These are phyloP conservation scores for Pistacia vera DNA, from an alignment of 345 rosid species.

Conservation along the genomic window DNA sequence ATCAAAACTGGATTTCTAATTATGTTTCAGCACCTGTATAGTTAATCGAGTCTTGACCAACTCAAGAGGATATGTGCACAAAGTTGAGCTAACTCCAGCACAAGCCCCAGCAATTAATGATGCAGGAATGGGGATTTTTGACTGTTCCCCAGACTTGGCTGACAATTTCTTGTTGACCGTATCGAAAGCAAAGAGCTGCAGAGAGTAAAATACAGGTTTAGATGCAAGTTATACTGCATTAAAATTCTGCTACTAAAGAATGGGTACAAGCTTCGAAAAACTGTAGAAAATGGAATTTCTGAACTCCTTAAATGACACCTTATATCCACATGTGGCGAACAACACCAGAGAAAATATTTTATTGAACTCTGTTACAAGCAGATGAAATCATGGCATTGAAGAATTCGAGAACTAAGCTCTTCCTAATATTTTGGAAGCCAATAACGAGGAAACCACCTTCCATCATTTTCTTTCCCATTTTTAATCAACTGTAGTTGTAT, in stretches of 20 bases:
- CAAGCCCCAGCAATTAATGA: conserved; percentile 95
- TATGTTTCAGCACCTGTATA: conserved; percentile 58
- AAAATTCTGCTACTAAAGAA: no score
- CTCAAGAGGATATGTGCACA: conserved; percentile 93
- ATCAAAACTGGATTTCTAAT: neutral
- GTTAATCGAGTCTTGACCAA: conserved; percentile 91
- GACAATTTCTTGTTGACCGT: conserved; percentile 81
- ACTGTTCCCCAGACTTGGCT: conserved; percentile 63
- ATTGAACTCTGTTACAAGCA: neutral
- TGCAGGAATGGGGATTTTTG: conserved; percentile 72
- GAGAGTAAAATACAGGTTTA: conserved; percentile 3
- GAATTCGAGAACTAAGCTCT: neutral
- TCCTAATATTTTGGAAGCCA: neutral
- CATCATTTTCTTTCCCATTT: no score
- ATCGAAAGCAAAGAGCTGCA: conserved; percentile 90
- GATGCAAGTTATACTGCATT: neutral
- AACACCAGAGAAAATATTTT: neutral
- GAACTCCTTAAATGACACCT: neutral
- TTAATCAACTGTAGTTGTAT: neutral
- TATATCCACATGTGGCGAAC: neutral
- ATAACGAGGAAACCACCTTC: neutral
- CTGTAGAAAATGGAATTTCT: neutral
- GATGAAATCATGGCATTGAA: neutral
- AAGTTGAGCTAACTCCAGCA: conserved; percentile 96
- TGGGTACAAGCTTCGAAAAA: no score